Evolutionary conservation across 1,284 basidiomycete genomes (phyloP), one percentile per base, ranked within the genome.

Genomic region (Rhizoctonia solani): DNA sequence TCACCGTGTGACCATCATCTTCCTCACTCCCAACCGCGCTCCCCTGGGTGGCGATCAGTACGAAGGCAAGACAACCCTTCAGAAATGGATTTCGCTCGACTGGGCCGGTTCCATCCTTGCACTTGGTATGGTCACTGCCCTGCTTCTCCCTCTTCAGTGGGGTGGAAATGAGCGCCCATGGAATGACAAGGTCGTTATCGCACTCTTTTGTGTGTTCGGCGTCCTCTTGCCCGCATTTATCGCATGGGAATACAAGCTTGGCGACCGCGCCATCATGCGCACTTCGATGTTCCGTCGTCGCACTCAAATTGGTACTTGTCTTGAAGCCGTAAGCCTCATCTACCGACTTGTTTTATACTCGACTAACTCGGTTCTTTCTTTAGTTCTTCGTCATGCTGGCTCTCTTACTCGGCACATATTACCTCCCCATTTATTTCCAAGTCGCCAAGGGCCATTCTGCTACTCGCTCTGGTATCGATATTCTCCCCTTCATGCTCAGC

Each of bases 391-490:
- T 77, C 68, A 80, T 80, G 79, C 72, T 79, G 14, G 69, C 72
- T 21, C 76, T 81, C 72, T 72, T 81, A 1, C 54, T 72, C 41
- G 72, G 70, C 0, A 73, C 71, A 16, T 74, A 74, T 67, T 74
- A 79, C 71, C 72, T 80, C 0, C 79, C 79, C 0, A 73, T 80
- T 16, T 79, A 74, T 73, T 79, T 77, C 71, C 76, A 80, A 72
- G 77, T 77, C 42, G 75, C 68, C 71, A 75, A 70, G 67, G 68
- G 68, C 16, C 76, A 75, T 66, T 70, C 74, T 2, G 75, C 80
- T 0, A 78, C 79, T n/a, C 74, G 78, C 54, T 74, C 74, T 1
- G 81, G 81, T 39, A 78, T 81, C 68, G 76, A 78, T 69, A 80
- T 81, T 69, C 75, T 81, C 13, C 75, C 77, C 0, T 80, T 78